Evolutionary conservation across 768 basidiomycete genomes (phyloP).

Genomic region (Ramaria sp.): DNA sequence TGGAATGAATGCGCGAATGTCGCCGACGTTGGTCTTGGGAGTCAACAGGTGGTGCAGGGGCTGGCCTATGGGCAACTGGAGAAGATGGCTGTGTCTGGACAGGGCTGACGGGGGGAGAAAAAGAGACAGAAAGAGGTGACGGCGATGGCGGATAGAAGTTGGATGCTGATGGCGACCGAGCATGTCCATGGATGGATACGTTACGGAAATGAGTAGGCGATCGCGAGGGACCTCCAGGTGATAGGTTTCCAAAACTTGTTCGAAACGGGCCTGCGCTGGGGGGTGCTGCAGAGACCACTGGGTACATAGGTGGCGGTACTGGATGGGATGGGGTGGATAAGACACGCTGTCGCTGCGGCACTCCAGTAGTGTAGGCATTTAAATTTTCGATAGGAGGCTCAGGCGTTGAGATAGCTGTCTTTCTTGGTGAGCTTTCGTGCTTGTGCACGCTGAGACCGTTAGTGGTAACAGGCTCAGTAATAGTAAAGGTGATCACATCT

Average conservation of each 20-base stretch:
- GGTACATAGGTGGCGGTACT: constrained; percentile 12
- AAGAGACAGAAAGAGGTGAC: constrained; percentile 37
- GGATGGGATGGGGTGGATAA: constrained; percentile 7
- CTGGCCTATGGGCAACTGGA: background rate
- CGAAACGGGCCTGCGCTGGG: constrained; percentile 21
- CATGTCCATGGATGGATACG: constrained; percentile 24
- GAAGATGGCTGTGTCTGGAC: background rate
- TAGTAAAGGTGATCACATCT: constrained; percentile 16
- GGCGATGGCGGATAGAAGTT: constrained; percentile 34
- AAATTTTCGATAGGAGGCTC: constrained; percentile 7
- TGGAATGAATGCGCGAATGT: constrained; percentile 74
- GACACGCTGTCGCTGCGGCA: constrained; percentile 7
- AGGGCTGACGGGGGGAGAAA: constrained; percentile 21
- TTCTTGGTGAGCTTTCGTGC: constrained; percentile 10
- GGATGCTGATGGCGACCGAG: constrained; percentile 39
- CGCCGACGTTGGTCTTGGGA: constrained; percentile 22
- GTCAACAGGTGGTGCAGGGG: constrained; percentile 6
- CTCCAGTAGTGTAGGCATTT: background rate
- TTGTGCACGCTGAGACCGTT: constrained; percentile 1
- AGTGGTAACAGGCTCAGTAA: constrained; percentile 11
- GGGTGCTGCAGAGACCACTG: constrained; percentile 14
- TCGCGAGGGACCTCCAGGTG: constrained; percentile 16
- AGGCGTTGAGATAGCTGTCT: constrained; percentile 17
- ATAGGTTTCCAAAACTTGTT: constrained; percentile 16
- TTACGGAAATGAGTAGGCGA: constrained; percentile 19